Evolutionary conservation across 805 yeast genomes (phyloP).

Genomic region (Zygosaccharomyces pseudorouxii): DNA sequence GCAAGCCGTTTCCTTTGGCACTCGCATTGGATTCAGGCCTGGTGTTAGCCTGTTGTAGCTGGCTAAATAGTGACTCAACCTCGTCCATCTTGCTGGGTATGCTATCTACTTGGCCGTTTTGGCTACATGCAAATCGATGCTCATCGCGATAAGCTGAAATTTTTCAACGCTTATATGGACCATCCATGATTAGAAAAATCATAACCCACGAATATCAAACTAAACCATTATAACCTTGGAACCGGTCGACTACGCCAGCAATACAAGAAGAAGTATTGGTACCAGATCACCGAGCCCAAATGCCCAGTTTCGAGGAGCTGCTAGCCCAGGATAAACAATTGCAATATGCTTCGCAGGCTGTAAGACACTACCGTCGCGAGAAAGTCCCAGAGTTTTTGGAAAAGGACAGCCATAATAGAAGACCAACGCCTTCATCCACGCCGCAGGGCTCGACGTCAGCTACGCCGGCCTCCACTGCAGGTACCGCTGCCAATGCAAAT

Average conservation of each 20-base stretch:
- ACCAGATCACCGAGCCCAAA: not conserved
- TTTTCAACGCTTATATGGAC: not conserved
- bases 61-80: slow-evolving; percentile 2
- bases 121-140: not conserved
- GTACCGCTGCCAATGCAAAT: not conserved
- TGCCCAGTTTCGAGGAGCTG: not conserved
- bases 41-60: not conserved
- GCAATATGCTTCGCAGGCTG: slow-evolving; percentile 17
- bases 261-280: not conserved
- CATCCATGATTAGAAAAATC: not conserved
- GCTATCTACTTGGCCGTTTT: not conserved
- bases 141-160: slow-evolving; percentile 8
- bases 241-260: not conserved
- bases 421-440: slow-evolving; percentile 6
- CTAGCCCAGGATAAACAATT: slow-evolving; percentile 15
- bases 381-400: slow-evolving; percentile 9
- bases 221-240: not conserved
- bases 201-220: not conserved
- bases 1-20: not conserved
- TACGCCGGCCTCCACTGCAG: not conserved
- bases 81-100: not conserved
- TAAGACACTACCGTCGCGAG: slow-evolving; percentile 12
- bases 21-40: not conserved
- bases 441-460: slow-evolving; percentile 1
- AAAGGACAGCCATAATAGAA: slow-evolving; percentile 11